Percentiles rank a stretch among this genome's conserved stretches.
Evolutionary conservation across 2,329 filamentous ascomycete species (phyloP).

Genomic region (Tothia fuscella): DNA sequence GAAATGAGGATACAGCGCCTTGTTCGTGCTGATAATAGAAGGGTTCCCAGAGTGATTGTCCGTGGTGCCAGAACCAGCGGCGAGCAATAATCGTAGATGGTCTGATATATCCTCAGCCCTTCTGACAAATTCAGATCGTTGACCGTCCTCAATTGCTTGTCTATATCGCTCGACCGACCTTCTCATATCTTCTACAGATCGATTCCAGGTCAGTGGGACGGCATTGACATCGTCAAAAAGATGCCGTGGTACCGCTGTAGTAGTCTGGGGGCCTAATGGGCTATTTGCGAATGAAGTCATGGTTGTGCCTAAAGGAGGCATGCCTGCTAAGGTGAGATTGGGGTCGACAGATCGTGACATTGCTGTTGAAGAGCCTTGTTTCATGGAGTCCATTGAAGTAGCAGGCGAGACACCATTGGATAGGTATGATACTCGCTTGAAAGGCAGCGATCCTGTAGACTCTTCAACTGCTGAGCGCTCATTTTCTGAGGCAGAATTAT

Average conservation of each 20-base stretch:
- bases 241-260: conserved; percentile 54
- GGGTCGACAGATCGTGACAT: conserved; percentile 37
- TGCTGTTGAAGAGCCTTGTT: conserved; percentile 13
- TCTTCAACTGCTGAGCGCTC: conserved; percentile 63
- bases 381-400: conserved; percentile 79
- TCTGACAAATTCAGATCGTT: conserved; percentile 81
- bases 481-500: conserved; percentile 67
- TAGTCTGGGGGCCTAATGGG: conserved; percentile 30
- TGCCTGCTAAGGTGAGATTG: conserved; percentile 34
- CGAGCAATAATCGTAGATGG: conserved; percentile 83
- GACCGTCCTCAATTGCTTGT: conserved; percentile 72
- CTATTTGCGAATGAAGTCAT: conserved; percentile 44
- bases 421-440: conserved; percentile 53
- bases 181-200: conserved; percentile 86
- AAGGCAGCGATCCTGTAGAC: conserved; percentile 51
- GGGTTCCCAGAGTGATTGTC: conserved; percentile 98
- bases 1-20: conserved; percentile 92
- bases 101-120: conserved; percentile 97
- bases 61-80: conserved; percentile 89
- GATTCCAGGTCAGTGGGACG: conserved; percentile 74
- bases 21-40: conserved; percentile 98
- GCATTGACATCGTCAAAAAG: conserved; percentile 86
- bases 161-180: conserved; percentile 80
- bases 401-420: conserved; percentile 69
- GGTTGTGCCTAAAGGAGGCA: conserved; percentile 38